Evolutionary conservation across 441 rosid species (phyloP).

Genomic region (Euphorbia celastroides): DNA sequence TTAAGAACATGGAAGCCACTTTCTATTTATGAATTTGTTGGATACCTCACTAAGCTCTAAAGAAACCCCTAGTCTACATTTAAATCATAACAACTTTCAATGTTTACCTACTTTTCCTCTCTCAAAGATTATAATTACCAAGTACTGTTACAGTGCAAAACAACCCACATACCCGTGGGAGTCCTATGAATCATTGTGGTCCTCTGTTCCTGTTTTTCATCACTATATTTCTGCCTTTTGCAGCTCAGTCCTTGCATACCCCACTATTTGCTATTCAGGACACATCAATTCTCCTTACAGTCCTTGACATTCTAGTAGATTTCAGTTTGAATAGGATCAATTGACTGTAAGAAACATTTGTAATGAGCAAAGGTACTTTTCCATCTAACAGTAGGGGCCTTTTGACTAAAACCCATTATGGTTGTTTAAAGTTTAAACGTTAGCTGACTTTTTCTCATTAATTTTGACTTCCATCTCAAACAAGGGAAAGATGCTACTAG

Average conservation of each 20-base stretch:
- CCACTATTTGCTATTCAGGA: background rate
- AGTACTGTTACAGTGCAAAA: conserved; percentile 24
- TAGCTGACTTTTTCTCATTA: conserved; percentile 10
- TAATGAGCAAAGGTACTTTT: conserved; percentile 16
- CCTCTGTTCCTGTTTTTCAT: conserved; percentile 8
- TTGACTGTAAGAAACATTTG: background rate
- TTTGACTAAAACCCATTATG: conserved; percentile 22
- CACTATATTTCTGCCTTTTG: conserved; percentile 4
- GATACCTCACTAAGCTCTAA: conserved; percentile 25
- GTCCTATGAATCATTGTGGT: conserved; percentile 29
- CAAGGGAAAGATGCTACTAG: background rate
- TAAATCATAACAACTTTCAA: conserved; percentile 27
- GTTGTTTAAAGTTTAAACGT: conserved; percentile 22
- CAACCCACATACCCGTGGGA: conserved; percentile 34
- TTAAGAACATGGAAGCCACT: conserved; percentile 39
- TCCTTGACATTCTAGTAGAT: background rate
- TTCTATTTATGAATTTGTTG: conserved; percentile 26
- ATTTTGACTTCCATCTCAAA: background rate
- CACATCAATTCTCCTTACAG: background rate
- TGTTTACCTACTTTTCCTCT: conserved; percentile 25
- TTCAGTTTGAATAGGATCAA: conserved; percentile 4
- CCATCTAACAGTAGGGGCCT: conserved; percentile 17
- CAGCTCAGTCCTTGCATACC: conserved; percentile 15
- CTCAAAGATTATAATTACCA: conserved; percentile 37
- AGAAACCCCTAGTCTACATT: conserved; percentile 28